Percentiles rank a stretch among this genome's conserved stretches.
These are phyloP conservation scores for Chaetoceros tenuissimus DNA, from an alignment of 108 stramenopile genomes.

Conservation along the genomic window DNA sequence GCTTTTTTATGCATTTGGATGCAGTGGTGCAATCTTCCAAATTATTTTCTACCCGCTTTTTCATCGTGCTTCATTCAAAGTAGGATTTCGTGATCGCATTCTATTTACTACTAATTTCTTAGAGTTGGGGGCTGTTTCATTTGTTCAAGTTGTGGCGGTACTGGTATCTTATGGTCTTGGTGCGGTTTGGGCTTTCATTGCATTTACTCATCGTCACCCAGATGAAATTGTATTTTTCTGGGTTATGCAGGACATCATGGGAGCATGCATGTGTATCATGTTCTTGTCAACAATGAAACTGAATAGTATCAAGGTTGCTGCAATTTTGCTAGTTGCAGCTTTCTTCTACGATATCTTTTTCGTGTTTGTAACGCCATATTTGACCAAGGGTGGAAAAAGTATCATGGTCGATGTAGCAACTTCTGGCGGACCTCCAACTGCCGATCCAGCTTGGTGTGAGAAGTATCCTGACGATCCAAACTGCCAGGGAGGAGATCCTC, in stretches of 20 bases:
- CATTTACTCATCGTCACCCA: conserved; percentile 40
- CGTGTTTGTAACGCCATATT: conserved; percentile 74
- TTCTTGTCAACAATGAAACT: conserved; percentile 74
- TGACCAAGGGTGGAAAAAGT: conserved; percentile 57
- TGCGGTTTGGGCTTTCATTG: conserved; percentile 43
- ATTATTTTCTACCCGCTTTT: conserved; percentile 44
- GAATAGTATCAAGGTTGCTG: conserved; percentile 71
- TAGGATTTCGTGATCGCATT: conserved; percentile 2
- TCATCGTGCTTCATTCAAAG: conserved; percentile 4
- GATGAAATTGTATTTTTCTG: conserved; percentile 53
- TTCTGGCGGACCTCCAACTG: conserved; percentile 49
- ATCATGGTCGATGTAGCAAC: conserved; percentile 86
- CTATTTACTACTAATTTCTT: conserved; percentile 11
- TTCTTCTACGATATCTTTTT: conserved; percentile 93
- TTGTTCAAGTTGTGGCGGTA: conserved; percentile 32
- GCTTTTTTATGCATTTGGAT: conserved; percentile 70
- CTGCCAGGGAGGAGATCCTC: conserved; percentile 70
- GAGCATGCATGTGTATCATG: conserved; percentile 77
- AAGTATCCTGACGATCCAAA: conserved; percentile 75
- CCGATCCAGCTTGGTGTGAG: conserved; percentile 73
- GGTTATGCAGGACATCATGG: conserved; percentile 86
- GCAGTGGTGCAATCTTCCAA: conserved; percentile 42
- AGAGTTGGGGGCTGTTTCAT: conserved; percentile 35
- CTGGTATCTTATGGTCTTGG: conserved; percentile 31
- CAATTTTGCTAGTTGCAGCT: conserved; percentile 58